These are phyloP conservation scores for Botryotinia narcissicola DNA, from an alignment of 2,329 filamentous ascomycete species.

Conservation along the genomic window DNA sequence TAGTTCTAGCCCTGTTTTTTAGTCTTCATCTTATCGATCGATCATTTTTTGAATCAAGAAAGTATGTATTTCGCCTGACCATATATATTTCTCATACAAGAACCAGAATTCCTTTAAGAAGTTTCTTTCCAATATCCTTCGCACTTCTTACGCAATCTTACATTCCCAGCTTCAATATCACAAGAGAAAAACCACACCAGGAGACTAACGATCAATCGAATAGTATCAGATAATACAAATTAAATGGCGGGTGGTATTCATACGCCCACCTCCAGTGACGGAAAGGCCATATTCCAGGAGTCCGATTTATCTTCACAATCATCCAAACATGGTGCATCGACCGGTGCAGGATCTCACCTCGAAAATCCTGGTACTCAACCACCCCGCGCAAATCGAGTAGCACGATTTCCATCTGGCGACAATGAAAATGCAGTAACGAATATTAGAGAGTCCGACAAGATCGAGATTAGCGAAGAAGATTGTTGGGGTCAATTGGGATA, in stretches of 20 bases:
- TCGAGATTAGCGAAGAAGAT: conserved; percentile 52
- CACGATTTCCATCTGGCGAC: conserved; percentile 8
- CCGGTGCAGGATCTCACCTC: not conserved
- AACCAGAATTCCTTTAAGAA: not conserved
- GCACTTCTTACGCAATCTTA: not conserved
- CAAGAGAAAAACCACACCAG: not conserved
- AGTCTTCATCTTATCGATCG: not conserved
- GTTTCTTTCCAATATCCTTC: not conserved
- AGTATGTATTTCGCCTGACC: not conserved
- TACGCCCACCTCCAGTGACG: not conserved
- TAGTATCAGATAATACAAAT: conserved; percentile 7
- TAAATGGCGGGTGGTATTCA: not conserved
- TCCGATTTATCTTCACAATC: conserved; percentile 2
- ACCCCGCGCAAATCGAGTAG: not conserved
- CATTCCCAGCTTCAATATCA: not conserved
- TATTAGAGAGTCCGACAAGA: conserved; percentile 15
- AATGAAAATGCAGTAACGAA: conserved; percentile 2
- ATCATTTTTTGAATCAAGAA: not conserved
- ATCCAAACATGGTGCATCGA: not conserved
- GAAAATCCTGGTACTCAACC: not conserved
- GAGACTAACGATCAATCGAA: conserved; percentile 1
- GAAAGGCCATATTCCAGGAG: not conserved
- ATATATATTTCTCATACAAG: not conserved
- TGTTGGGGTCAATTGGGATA: conserved; percentile 67
- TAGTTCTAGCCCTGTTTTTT: not conserved